Evolutionary conservation across 192 early-diverging fungal genomes (phyloP), one percentile per base, ranked within the genome.

Genomic region (Chytriomyces confervae): DNA sequence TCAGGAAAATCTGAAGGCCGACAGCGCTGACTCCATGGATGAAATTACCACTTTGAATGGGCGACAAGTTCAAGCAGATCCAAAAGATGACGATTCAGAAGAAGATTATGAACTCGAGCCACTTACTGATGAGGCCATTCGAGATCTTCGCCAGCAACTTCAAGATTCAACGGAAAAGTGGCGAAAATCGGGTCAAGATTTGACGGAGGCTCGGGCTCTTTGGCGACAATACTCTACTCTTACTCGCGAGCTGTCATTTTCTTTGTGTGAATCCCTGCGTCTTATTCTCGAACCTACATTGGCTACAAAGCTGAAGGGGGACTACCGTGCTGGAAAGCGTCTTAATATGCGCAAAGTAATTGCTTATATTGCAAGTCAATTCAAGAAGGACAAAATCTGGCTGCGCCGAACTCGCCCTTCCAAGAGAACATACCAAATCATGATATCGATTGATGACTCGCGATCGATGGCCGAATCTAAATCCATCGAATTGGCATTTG

Each of bases 381-480:
- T 97, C 90, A 97, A 96, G 86, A 99, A 99, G 85, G 98, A 99
- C 85, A 99, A 99, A 88, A 99, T 99, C 77, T 99, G 98, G 98
- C 84, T 99, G 71, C 90, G 96, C 8, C 91, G 98, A 61, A 98
- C 97, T 24, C 97, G 97, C 83, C 97, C 96, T 20, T 94, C 92
- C 76, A 96, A 98, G 77, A 91, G 98, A 62, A 94, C 94, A 75
- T 99, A 99, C 86, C 97, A 99, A 84, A 93, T 99, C 51, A 94
- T 99, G 94, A 92, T 99, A 36, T 89, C 97, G 5, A 90, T 99
- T 47, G 98, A 99, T 80, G 97, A 99, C 83, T 98, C 96, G 62
- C 92, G 92, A 72, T 99, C 98, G 46, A 99, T 99, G 98, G 91
- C 93, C 27, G 92, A 97, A 82, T 90, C 92, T 1, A 89, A 90